Evolutionary conservation across 75 land plant species (phyloP).

Genomic region (Pinus albicaulis): DNA sequence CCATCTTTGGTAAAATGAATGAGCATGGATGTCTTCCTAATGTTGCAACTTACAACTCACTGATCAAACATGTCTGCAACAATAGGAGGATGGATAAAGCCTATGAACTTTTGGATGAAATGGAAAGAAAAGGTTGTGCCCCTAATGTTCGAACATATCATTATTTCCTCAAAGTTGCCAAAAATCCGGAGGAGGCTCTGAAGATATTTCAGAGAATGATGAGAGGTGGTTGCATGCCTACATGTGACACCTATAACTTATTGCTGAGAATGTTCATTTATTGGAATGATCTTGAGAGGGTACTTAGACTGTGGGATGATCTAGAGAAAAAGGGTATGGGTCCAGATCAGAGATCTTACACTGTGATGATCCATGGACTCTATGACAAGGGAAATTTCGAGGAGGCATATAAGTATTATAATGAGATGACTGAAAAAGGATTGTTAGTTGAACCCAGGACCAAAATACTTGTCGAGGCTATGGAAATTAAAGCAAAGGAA

Average conservation of each 20-base stretch:
- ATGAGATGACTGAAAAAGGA: slow-evolving; percentile 50
- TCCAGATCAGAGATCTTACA: slow-evolving; percentile 59
- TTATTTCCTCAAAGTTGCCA: slow-evolving; percentile 33
- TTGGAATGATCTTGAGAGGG: slow-evolving; percentile 28
- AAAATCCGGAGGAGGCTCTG: slow-evolving; percentile 33
- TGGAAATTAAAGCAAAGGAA: slow-evolving; percentile 26
- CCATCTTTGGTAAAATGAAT: slow-evolving; percentile 49
- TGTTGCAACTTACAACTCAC: slow-evolving; percentile 54
- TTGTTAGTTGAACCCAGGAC: slow-evolving; percentile 59
- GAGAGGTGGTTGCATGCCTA: slow-evolving; percentile 37
- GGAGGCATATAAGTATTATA: slow-evolving; percentile 32
- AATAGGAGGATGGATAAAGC: slow-evolving; percentile 62
- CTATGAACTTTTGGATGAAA: slow-evolving; percentile 60
- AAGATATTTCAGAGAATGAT: slow-evolving; percentile 40
- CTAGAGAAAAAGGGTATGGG: slow-evolving; percentile 55
- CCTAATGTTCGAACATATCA: slow-evolving; percentile 53
- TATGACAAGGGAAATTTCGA: slow-evolving; percentile 30
- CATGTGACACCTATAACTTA: slow-evolving; percentile 43
- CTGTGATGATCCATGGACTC: slow-evolving; percentile 57
- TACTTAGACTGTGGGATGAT: slow-evolving; percentile 28
- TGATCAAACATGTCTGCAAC: slow-evolving; percentile 63
- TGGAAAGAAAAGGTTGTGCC: slow-evolving; percentile 43
- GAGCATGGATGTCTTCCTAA: slow-evolving; percentile 45
- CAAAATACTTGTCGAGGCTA: slow-evolving; percentile 34
- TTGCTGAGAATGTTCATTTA: slow-evolving; percentile 38